A percentile compares a stretch with the other conserved stretches of the same genome.
phyloP scores from a whole-genome alignment of 1,284 basidiomycete species.

The Sanghuangporus sanghuang region DNA sequence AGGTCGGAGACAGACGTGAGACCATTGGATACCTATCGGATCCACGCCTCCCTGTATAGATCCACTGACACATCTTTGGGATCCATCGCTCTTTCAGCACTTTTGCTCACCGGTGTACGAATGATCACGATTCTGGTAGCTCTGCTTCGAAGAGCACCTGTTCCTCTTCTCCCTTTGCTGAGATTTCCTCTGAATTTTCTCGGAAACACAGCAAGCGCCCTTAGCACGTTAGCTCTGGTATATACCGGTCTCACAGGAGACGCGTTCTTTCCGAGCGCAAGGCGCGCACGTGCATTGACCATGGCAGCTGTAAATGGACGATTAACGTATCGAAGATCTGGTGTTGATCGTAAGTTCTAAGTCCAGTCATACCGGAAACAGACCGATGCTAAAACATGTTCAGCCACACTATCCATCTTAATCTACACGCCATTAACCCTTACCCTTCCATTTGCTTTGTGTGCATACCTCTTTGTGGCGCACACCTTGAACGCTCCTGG shows the following conservation, averaged over 20 bases:
- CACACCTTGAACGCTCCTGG: constrained; percentile 76
- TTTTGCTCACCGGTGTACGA: constrained; percentile 72
- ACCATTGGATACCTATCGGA: constrained; percentile 59
- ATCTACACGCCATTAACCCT: constrained; percentile 78
- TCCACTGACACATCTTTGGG: constrained; percentile 81
- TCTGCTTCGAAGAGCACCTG: constrained; percentile 37
- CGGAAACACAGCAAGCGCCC: constrained; percentile 62
- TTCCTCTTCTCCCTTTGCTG: constrained; percentile 49
- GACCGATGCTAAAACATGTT: constrained; percentile 21
- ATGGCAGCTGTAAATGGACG: constrained; percentile 37
- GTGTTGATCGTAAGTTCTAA: constrained; percentile 49
- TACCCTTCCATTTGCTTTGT: constrained; percentile 73
- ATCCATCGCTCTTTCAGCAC: constrained; percentile 68
- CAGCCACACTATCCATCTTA: constrained; percentile 67
- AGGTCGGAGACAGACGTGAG: constrained; percentile 49
- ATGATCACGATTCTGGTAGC: constrained; percentile 43
- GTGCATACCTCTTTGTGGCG: constrained; percentile 84
- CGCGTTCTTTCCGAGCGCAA: constrained; percentile 74
- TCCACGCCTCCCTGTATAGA: constrained; percentile 74
- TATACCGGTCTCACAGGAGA: constrained; percentile 87
- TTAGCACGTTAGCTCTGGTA: constrained; percentile 80
- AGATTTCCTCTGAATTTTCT: constrained; percentile 38
- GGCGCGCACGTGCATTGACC: constrained; percentile 58
- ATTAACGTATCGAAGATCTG: constrained; percentile 43
- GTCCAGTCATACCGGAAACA: constrained; percentile 8